These are phyloP conservation scores for Xylaria scruposa DNA, from an alignment of 495 filamentous ascomycete species.

Conservation along the genomic window DNA sequence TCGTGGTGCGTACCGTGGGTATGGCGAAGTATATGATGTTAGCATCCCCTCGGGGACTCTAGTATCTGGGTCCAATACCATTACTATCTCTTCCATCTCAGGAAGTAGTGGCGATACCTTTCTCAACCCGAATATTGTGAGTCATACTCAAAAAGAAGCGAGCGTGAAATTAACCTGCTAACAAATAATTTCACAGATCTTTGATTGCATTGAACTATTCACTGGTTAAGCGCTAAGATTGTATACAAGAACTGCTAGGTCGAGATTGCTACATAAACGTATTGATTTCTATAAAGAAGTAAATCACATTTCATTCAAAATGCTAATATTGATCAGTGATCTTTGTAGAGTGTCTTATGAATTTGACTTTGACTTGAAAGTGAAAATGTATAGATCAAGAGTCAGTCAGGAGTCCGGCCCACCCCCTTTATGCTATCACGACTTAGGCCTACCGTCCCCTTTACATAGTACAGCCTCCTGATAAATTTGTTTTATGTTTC, in stretches of 20 bases:
- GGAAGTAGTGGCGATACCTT: conserved; percentile 62
- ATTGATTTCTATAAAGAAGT: not conserved
- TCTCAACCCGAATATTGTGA: conserved; percentile 67
- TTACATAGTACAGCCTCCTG: no score
- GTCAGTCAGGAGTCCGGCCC: no score
- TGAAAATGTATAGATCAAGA: not conserved
- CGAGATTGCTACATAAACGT: not conserved
- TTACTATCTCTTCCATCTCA: conserved; percentile 64
- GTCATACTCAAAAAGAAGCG: conserved; percentile 30
- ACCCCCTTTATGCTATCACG: no score
- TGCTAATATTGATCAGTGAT: not conserved
- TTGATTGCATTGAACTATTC: conserved; percentile 64
- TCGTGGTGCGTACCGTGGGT: conserved; percentile 66
- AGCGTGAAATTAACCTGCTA: not conserved
- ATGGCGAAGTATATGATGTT: conserved; percentile 67
- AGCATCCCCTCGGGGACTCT: conserved; percentile 62
- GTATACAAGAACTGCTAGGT: not conserved
- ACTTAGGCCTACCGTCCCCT: no score
- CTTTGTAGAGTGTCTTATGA: not conserved
- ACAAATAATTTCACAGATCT: conserved; percentile 48
- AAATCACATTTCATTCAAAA: not conserved
- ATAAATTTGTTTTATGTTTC: no score
- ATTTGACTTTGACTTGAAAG: not conserved
- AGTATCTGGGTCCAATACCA: conserved; percentile 65
- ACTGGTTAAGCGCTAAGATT: not conserved